Percentiles rank a stretch among this genome's conserved stretches.
phyloP scores from a whole-genome alignment of 352 stramenopile genomes.

The Pythium folliculosum region DNA sequence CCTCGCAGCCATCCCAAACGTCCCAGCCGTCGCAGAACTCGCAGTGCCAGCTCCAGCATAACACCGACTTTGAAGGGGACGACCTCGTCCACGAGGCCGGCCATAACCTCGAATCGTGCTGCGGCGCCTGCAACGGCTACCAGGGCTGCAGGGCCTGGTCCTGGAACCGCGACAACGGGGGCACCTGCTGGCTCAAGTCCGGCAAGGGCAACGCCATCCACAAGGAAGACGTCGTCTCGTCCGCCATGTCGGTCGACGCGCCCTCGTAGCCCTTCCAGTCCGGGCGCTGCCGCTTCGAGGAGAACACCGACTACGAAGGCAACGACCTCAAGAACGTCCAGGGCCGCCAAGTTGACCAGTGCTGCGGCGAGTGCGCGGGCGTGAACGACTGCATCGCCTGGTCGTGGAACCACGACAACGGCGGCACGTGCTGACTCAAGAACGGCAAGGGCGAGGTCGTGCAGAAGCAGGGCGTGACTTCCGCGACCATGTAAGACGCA shows the following conservation, averaged over 20 bases:
- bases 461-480: slow-evolving; percentile 17
- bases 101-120: background rate
- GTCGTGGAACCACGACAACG: slow-evolving; percentile 10
- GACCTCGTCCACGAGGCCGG: background rate
- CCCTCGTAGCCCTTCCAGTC: no score
- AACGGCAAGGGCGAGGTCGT: background rate
- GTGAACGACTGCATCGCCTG: no score
- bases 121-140: background rate
- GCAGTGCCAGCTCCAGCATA: no score
- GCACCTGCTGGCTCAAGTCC: background rate
- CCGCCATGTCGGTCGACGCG: background rate
- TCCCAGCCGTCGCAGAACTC: no score
- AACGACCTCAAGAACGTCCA: no score
- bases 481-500: background rate
- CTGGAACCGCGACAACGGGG: background rate
- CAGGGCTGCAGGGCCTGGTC: background rate
- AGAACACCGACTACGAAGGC: no score
- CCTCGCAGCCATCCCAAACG: no score
- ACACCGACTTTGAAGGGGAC: background rate
- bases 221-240: background rate
- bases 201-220: background rate
- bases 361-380: no score
- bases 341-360: no score
- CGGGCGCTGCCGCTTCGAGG: no score
- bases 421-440: slow-evolving; percentile 30